Evolutionary conservation across 441 rosid genomes (phyloP).

Genomic region (Capsella rubella): DNA sequence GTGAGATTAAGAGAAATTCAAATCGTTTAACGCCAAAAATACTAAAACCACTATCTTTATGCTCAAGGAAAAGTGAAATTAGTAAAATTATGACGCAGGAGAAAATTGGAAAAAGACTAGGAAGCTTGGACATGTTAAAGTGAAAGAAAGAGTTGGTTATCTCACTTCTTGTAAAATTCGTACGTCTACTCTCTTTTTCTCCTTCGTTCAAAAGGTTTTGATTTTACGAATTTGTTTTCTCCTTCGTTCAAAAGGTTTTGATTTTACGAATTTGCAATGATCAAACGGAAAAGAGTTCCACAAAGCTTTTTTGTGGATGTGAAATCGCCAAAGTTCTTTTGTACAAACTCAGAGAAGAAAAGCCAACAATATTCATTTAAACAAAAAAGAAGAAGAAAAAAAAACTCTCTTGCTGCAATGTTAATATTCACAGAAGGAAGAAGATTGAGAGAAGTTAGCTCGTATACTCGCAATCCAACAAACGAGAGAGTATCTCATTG

Average conservation of each 20-base stretch:
- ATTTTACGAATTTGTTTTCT: slow-evolving; percentile 34
- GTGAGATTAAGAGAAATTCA: too few species aligned
- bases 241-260: slow-evolving; percentile 2
- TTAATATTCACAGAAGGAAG: slow-evolving; percentile 44
- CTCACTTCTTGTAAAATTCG: slow-evolving; percentile 1
- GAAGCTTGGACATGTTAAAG: not conserved
- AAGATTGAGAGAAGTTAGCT: slow-evolving; percentile 50
- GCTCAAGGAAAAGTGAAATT: too few species aligned
- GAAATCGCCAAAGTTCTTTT: slow-evolving; percentile 38
- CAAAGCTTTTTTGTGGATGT: slow-evolving; percentile 38
- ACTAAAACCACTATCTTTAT: too few species aligned
- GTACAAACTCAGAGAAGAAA: slow-evolving; percentile 37
- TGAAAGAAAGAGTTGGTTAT: not conserved
- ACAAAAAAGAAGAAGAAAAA: not conserved
- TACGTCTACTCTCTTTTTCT: not conserved
- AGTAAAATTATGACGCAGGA: not conserved
- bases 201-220: not conserved
- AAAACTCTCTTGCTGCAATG: slow-evolving; percentile 41
- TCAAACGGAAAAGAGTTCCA: slow-evolving; percentile 33
- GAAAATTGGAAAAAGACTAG: not conserved
- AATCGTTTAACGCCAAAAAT: too few species aligned
- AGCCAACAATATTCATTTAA: slow-evolving; percentile 22
- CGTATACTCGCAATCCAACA: slow-evolving; percentile 84
- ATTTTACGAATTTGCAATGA: slow-evolving; percentile 31
- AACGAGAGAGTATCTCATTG: slow-evolving; percentile 78